Percentiles rank a stretch among this genome's conserved stretches.
These are phyloP conservation scores for Eucommia ulmoides DNA, from an alignment of 257 asterid species.

Conservation along the genomic window DNA sequence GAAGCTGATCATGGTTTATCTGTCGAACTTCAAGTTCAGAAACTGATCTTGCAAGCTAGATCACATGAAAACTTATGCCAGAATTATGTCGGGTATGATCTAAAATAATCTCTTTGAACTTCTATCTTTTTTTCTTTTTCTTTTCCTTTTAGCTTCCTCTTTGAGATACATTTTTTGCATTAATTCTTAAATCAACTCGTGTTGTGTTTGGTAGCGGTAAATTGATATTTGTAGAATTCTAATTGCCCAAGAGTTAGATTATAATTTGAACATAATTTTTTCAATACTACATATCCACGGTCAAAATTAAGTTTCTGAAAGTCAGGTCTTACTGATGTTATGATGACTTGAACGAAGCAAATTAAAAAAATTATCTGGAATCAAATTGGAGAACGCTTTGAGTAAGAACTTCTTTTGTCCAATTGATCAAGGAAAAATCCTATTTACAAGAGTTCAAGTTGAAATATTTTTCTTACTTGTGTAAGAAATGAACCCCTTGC, in stretches of 20 bases:
- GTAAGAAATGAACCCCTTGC: too few species aligned
- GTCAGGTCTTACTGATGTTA: too few species aligned
- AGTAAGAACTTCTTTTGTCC: too few species aligned
- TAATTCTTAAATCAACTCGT: neutral
- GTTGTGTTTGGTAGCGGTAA: neutral
- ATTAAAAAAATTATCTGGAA: too few species aligned
- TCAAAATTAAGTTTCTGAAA: too few species aligned
- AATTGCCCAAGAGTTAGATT: neutral
- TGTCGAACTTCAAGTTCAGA: conserved; percentile 85
- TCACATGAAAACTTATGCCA: conserved; percentile 93
- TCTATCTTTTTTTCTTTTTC: too few species aligned
- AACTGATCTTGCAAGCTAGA: conserved; percentile 87
- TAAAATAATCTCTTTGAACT: too few species aligned
- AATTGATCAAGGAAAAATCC: too few species aligned
- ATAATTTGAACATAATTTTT: neutral
- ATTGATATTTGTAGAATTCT: neutral
- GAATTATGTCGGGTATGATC: conserved; percentile 86
- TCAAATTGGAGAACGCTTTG: too few species aligned
- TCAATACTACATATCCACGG: neutral
- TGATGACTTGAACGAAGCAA: too few species aligned
- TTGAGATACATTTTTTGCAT: neutral
- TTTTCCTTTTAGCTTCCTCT: neutral
- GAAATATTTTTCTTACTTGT: too few species aligned
- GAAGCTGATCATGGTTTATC: conserved; percentile 95
- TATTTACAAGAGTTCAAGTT: too few species aligned